Percentiles rank a stretch among this genome's conserved stretches.
These are phyloP conservation scores for Salix koriyanagi DNA, from an alignment of 345 rosid species.

Conservation along the genomic window DNA sequence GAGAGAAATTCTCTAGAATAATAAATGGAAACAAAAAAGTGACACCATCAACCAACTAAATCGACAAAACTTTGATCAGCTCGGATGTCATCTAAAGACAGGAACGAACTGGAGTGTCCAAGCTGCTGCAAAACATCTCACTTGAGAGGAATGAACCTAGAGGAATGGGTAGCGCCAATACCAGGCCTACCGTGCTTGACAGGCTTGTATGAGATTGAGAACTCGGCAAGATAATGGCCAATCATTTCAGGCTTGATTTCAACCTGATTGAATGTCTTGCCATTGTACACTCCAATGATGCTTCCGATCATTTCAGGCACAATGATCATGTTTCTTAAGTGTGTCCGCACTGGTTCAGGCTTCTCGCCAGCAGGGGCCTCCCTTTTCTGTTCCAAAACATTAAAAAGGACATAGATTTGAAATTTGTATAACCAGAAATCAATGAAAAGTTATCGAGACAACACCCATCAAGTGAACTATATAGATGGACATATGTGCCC, in stretches of 20 bases:
- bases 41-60: background rate
- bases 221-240: constrained; percentile 28
- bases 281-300: constrained; percentile 86
- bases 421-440: background rate
- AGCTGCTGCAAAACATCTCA: constrained; percentile 28
- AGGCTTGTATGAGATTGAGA: constrained; percentile 46
- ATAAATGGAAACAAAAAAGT: background rate
- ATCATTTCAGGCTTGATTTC: constrained; percentile 99
- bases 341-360: constrained; percentile 92
- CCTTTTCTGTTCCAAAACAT: constrained; percentile 55
- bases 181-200: constrained; percentile 98
- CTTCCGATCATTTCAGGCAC: constrained; percentile 99
- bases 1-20: background rate
- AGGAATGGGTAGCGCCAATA: constrained; percentile 95
- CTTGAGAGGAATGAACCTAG: constrained; percentile 95
- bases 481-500: background rate
- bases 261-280: constrained; percentile 90
- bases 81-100: background rate
- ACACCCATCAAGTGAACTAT: background rate
- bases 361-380: constrained; percentile 96
- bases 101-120: background rate
- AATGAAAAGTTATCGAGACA: background rate
- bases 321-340: constrained; percentile 83
- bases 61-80: constrained; percentile 4
- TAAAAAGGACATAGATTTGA: background rate